Base-by-base conservation (phyloP, 805 yeast genomes). In the Saccharomycopsis babjevae region DNA sequence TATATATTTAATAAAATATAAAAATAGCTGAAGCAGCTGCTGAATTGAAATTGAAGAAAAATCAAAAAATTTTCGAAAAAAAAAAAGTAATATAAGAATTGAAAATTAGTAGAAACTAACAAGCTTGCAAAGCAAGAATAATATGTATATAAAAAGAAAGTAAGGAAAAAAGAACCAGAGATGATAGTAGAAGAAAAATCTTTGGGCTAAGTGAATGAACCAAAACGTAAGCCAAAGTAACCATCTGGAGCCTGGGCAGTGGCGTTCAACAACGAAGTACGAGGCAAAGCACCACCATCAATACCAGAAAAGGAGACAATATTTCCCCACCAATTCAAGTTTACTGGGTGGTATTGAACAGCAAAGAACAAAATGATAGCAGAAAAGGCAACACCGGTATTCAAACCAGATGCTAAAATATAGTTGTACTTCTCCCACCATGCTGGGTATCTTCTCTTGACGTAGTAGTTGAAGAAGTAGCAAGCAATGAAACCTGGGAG, bases 271-370 rank as follows among this genome's bases (percentile, higher is more conserved):
- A 61, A 60, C 13, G 68, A 50, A 39, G 58, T 54, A 22, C 32
- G 52, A 54, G 62, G 68, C n/a, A 75, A 75, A 1, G 42, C 34
- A 46, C 70, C 72, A 50, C 73, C 76, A 55, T 78, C 81, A 46
- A 72, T 59, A 60, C 81, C 81, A 0, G 56, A 65, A 57, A 65
- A 67, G 0, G 68, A 50, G 13, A 76, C 72, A 64, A 76, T 69
- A 61, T 83, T 83, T 1, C 90, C 90, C 90, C 90, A 85, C 90
- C 90, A 85, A 50, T 71, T 63, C 15, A 84, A 58, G 3, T 68
- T 63, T 32, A 72, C 73, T 2, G 74, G 72, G 56, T 80, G 76
- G 66, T 76, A 82, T 61, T 74, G 73, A 3, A 77, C 77, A 0
- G 80, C 71, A 67, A 83, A 82, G 72, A 85, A 85, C 16, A 72